Evolutionary conservation across 768 basidiomycete species (phyloP).

Genomic region (Tulasnella sp.): DNA sequence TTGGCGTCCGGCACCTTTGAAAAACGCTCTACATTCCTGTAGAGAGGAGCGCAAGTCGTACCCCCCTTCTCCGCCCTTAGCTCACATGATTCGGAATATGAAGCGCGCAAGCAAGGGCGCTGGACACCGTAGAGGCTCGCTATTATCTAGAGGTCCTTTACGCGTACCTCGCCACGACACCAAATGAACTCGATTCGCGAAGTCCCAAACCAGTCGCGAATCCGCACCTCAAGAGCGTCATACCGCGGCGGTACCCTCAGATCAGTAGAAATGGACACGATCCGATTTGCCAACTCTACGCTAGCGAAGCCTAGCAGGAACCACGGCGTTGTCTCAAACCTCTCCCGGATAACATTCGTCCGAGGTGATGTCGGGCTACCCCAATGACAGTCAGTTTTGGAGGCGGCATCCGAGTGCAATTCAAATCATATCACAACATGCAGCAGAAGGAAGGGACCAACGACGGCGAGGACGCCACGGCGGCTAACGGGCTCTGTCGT

Average conservation of each 20-base stretch:
- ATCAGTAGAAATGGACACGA: neutral
- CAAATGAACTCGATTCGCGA: neutral
- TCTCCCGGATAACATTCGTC: neutral
- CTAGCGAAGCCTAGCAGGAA: neutral
- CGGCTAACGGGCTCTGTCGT: neutral
- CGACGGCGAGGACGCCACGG: neutral
- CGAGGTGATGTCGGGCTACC: neutral
- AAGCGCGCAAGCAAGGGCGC: neutral
- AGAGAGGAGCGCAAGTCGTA: no score
- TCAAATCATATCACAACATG: neutral
- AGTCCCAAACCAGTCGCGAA: neutral
- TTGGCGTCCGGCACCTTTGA: constrained; percentile 89
- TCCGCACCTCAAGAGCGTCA: neutral
- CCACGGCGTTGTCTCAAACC: neutral
- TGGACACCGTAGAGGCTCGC: neutral
- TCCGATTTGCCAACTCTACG: neutral
- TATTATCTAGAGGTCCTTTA: neutral
- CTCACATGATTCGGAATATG: neutral
- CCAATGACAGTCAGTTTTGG: neutral
- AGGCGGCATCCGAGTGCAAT: neutral
- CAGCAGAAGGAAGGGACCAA: neutral
- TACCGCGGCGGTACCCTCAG: neutral
- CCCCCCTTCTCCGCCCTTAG: no score
- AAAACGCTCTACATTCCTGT: constrained; percentile 26
- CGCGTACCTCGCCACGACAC: neutral